These are phyloP conservation scores for Neurospora sp. DNA, from an alignment of 495 filamentous ascomycete species.

Conservation along the genomic window DNA sequence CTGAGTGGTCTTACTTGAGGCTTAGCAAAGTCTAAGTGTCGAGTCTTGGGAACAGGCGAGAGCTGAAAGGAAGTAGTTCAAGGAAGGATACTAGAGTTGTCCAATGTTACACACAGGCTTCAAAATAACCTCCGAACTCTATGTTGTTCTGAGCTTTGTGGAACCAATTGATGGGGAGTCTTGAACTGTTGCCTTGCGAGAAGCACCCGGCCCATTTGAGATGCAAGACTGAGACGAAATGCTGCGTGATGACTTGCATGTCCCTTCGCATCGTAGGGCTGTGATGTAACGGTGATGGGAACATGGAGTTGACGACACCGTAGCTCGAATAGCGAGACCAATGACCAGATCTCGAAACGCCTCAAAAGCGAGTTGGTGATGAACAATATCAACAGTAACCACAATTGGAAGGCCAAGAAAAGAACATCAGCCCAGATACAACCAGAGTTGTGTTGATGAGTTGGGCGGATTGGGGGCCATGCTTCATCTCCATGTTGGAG, in stretches of 20 bases:
- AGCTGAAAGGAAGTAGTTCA: neutral
- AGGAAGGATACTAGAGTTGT: neutral
- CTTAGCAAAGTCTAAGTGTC: neutral
- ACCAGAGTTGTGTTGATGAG: neutral
- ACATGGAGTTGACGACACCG: neutral
- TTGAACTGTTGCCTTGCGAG: neutral
- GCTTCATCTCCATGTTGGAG: constrained; percentile 5
- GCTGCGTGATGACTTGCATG: neutral
- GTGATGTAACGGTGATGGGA: neutral
- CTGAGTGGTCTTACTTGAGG: neutral
- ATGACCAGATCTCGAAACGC: neutral
- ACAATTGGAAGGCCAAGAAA: neutral
- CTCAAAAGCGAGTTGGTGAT: neutral
- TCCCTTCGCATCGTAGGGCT: neutral
- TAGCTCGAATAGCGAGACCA: neutral
- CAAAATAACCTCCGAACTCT: neutral
- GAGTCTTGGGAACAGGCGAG: neutral
- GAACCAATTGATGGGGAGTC: neutral
- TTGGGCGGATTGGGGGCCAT: constrained; percentile 13
- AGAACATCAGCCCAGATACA: neutral
- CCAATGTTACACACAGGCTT: neutral
- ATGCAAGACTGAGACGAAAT: neutral
- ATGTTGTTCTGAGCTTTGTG: neutral
- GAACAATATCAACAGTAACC: neutral
- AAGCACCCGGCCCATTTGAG: neutral